Evolutionary conservation across 257 asterid species (phyloP).

Genomic region (Ballota nigra): DNA sequence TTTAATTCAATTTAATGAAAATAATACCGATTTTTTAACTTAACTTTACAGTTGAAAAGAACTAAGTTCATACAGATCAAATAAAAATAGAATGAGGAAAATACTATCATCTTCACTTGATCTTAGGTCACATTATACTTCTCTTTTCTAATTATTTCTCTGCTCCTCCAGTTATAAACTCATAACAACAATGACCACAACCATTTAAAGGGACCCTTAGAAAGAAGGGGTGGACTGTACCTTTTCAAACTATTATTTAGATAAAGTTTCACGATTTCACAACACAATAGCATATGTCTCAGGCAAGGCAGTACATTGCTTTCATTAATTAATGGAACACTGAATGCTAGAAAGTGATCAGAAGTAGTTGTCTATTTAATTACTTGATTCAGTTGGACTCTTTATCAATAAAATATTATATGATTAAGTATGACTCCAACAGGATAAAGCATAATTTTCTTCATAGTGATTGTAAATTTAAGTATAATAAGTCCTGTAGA

Average conservation of each 20-base stretch:
- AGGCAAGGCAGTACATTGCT: no score
- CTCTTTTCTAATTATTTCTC: background rate
- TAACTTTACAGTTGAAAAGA: background rate
- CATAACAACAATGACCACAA: background rate
- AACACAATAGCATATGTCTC: no score
- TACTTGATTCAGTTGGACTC: background rate
- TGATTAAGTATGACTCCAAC: conserved; percentile 18
- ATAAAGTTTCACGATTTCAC: no score
- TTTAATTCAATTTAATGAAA: background rate
- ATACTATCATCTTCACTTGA: background rate
- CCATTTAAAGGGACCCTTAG: background rate
- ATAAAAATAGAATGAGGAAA: conserved; percentile 4
- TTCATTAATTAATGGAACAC: background rate
- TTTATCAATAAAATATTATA: background rate
- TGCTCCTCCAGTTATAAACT: background rate
- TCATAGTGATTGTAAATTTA: background rate
- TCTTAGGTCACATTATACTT: background rate
- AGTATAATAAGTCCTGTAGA: conserved; percentile 7
- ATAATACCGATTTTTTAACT: background rate
- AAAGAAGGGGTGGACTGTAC: background rate
- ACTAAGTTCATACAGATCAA: background rate
- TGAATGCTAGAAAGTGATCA: conserved; percentile 14
- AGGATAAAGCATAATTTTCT: conserved; percentile 4
- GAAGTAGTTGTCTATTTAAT: background rate
- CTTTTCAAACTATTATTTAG: no score